Evolutionary conservation across 129 eudicot species (phyloP).

Genomic region (Artemisia tridentata): DNA sequence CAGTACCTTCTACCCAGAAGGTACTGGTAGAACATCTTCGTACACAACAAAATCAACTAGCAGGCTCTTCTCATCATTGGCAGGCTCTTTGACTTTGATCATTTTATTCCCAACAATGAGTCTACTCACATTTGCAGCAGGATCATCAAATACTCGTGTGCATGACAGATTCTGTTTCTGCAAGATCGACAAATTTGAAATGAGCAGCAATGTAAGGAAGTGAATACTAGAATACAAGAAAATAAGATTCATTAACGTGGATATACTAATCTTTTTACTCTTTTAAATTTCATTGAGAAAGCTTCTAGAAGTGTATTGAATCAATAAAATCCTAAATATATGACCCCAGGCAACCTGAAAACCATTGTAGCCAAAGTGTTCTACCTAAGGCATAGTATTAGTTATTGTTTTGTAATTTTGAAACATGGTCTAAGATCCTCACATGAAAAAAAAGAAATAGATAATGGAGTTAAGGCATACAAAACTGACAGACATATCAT

Average conservation of each 20-base stretch:
- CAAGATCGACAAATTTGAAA: not conserved
- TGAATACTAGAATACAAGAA: not conserved
- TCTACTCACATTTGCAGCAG: no score
- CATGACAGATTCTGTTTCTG: no score
- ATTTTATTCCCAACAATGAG: no score
- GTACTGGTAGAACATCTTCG: no score
- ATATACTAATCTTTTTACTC: not conserved
- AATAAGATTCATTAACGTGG: not conserved
- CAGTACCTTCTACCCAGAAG: no score
- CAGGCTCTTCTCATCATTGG: no score
- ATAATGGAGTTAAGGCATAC: not conserved
- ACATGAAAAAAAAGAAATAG: no score
- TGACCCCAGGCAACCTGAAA: not conserved
- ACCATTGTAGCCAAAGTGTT: not conserved
- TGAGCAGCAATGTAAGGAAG: not conserved
- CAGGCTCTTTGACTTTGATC: no score
- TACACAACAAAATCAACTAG: no score
- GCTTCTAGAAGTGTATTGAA: not conserved
- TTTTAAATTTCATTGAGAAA: not conserved
- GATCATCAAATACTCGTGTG: no score
- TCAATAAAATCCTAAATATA: not conserved
- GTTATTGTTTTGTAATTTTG: not conserved
- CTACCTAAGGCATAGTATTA: not conserved
- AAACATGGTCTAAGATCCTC: not conserved
- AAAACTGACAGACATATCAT: not conserved